phyloP scores from a whole-genome alignment of 1,284 basidiomycete species.

The Xerocomus nothofagi region DNA sequence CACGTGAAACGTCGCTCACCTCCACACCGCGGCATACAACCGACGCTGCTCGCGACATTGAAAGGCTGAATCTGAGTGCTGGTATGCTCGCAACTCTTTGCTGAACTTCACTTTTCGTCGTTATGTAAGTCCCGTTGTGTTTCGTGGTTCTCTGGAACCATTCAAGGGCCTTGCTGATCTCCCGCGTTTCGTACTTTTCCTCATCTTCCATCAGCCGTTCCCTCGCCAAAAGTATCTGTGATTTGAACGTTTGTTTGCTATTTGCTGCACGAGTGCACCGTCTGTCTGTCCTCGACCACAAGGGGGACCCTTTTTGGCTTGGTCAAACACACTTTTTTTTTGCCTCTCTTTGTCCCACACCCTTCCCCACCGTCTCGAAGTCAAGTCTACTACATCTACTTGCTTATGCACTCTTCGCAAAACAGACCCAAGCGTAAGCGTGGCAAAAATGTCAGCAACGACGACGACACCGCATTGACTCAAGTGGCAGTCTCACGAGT shows the following conservation, averaged over 20 bases:
- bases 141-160: constrained; percentile 23
- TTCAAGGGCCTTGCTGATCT: constrained; percentile 28
- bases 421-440: constrained; percentile 50
- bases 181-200: constrained; percentile 9
- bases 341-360: constrained; percentile 23
- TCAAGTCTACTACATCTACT: constrained; percentile 32
- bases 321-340: constrained; percentile 32
- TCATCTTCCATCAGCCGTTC: constrained; percentile 13
- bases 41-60: constrained; percentile 16
- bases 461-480: constrained; percentile 42
- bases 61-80: constrained; percentile 36
- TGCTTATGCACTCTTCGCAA: constrained; percentile 51
- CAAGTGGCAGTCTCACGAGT: constrained; percentile 46
- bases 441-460: constrained; percentile 48
- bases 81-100: constrained; percentile 33
- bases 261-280: constrained; percentile 25
- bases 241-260: constrained; percentile 34
- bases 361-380: constrained; percentile 23
- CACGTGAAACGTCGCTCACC: constrained; percentile 33
- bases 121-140: constrained; percentile 40
- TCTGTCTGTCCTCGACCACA: constrained; percentile 25
- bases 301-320: constrained; percentile 28
- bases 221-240: constrained; percentile 24
- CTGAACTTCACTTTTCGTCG: constrained; percentile 31
- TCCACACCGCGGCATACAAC: constrained; percentile 23